phyloP scores from a whole-genome alignment of 345 rosid genomes.

The sweet orange (Citrus sinensis) region DVS_A1.0 CM039163.1:42930001-42930500 shows the following conservation, averaged over 20 bases:
- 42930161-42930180: conserved; percentile 1
- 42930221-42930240: not conserved
- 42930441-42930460: conserved; percentile 13
- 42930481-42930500: conserved; percentile 26
- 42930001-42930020: not conserved
- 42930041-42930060: conserved; percentile 51
- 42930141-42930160: conserved; percentile 15
- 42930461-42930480: conserved; percentile 15
- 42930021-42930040: not conserved
- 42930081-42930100: conserved; percentile 62
- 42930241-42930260: conserved; percentile 2
- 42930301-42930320: conserved; percentile 42
- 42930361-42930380: not conserved
- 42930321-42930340: conserved; percentile 45
- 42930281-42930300: conserved; percentile 22
- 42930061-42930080: conserved; percentile 72
- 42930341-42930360: conserved; percentile 10
- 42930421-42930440: conserved; percentile 8
- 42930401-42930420: conserved; percentile 18
- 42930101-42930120: conserved; percentile 15
- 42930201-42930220: not conserved
- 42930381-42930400: not conserved
- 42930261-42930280: conserved; percentile 9
- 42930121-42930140: not conserved
- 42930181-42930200: conserved; percentile 14